phyloP scores from a whole-genome alignment of 2,329 filamentous ascomycete genomes.

The Monosporascus sp. region DNA sequence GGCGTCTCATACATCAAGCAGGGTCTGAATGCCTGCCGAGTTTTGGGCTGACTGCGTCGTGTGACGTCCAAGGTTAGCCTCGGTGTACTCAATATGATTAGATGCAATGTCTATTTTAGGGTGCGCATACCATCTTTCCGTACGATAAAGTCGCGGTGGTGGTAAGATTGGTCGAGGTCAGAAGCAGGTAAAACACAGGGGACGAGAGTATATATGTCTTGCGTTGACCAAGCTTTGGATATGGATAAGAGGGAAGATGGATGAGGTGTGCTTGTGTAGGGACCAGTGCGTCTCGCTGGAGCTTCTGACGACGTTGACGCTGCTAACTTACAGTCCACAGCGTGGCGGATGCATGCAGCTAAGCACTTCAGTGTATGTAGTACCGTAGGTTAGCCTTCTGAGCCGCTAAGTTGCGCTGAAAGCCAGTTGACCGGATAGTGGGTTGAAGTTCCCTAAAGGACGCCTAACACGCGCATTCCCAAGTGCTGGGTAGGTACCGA shows the following conservation, averaged over 20 bases:
- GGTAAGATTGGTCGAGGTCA: too few species aligned
- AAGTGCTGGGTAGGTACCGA: too few species aligned
- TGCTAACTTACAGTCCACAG: neutral
- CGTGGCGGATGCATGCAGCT: neutral
- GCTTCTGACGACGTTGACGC: neutral
- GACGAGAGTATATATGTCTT: too few species aligned
- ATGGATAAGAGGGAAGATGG: too few species aligned
- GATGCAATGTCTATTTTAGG: slow-evolving; percentile 1
- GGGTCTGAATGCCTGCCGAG: slow-evolving; percentile 95
- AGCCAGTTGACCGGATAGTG: neutral
- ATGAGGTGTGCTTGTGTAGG: too few species aligned
- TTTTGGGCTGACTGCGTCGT: slow-evolving; percentile 89
- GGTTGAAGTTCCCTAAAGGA: neutral
- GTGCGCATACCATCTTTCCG: neutral
- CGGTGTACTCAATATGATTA: neutral
- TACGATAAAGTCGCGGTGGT: too few species aligned
- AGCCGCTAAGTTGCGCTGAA: neutral
- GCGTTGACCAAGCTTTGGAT: too few species aligned
- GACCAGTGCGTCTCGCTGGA: neutral
- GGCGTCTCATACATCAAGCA: slow-evolving; percentile 76
- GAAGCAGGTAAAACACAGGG: too few species aligned
- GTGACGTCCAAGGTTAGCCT: slow-evolving; percentile 18
- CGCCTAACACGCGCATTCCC: neutral
- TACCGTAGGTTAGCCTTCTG: neutral
- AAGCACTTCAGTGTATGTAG: neutral